A percentile compares a stretch with the other conserved stretches of the same genome.
These are phyloP conservation scores for Musa schizocarpa DNA, from an alignment of 176 grass and related monocot genomes.

Conservation along the genomic window DNA sequence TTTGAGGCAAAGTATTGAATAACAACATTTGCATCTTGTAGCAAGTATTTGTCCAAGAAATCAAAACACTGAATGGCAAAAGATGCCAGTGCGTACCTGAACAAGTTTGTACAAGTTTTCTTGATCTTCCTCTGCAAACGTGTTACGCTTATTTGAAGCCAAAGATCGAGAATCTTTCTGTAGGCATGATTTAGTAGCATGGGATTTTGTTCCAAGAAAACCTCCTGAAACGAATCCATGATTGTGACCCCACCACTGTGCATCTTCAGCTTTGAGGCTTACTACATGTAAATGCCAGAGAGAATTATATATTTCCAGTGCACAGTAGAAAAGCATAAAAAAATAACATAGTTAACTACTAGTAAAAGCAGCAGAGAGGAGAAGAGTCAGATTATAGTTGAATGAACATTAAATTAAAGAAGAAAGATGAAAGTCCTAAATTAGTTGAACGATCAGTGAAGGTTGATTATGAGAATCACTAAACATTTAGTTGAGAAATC, in stretches of 20 bases:
- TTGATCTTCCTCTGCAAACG: conserved; percentile 93
- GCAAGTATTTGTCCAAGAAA: not conserved
- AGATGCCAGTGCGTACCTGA: conserved; percentile 42
- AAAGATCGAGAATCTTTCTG: conserved; percentile 24
- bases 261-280: conserved; percentile 25
- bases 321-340: conserved; percentile 14
- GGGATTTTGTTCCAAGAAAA: conserved; percentile 60
- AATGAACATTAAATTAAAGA: not conserved
- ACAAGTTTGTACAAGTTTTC: conserved; percentile 97
- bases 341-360: not conserved
- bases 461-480: no score
- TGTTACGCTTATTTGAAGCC: conserved; percentile 37
- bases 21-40: no score
- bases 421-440: no score
- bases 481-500: no score
- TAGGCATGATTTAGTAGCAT: conserved; percentile 39
- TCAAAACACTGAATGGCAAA: not conserved
- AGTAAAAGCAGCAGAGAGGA: not conserved
- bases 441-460: no score
- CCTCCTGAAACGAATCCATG: conserved; percentile 67
- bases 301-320: not conserved
- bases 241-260: conserved; percentile 91
- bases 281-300: not conserved
- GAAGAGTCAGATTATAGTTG: not conserved
- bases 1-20: not conserved